phyloP scores from a whole-genome alignment of 1,139 yeast genomes.

The Nakaseomyces sp. region DNA sequence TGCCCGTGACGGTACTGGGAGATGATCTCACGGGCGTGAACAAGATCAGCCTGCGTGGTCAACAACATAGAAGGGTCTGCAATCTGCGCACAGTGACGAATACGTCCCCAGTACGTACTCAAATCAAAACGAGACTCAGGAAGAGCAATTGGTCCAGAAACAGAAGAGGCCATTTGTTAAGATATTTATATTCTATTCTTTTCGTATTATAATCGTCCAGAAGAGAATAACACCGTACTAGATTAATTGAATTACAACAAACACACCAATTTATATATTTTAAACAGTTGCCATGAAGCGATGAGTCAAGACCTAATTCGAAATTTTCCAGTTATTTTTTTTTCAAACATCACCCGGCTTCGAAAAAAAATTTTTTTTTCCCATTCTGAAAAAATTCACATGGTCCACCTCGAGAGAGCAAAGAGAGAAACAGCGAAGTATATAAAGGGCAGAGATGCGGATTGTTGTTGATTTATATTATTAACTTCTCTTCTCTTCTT shows the following conservation, averaged over 20 bases:
- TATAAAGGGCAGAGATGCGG: too few relatives aligned
- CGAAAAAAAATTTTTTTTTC: background rate
- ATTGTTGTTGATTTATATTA: too few relatives aligned
- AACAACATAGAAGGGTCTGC: conserved; percentile 88
- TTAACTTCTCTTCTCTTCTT: background rate
- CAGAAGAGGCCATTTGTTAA: conserved; percentile 67
- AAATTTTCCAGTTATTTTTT: too few relatives aligned
- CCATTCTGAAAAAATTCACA: background rate
- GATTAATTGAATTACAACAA: background rate
- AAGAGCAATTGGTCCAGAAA: conserved; percentile 68
- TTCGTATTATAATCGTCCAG: background rate
- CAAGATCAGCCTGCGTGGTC: conserved; percentile 57
- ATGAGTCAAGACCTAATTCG: conserved; percentile 1
- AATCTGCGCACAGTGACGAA: conserved; percentile 84
- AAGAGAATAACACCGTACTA: too few relatives aligned
- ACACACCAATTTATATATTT: too few relatives aligned
- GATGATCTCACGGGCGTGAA: conserved; percentile 53
- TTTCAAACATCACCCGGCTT: background rate
- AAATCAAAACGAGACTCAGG: conserved; percentile 77
- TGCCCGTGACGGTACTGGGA: conserved; percentile 69
- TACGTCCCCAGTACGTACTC: conserved; percentile 83
- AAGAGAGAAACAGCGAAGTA: too few relatives aligned
- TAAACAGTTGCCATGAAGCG: too few relatives aligned
- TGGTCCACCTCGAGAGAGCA: too few relatives aligned
- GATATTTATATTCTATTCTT: background rate